Conservation (phyloP, 192 early-diverging fungal species). For the Backusella tarrabulga region DNA sequence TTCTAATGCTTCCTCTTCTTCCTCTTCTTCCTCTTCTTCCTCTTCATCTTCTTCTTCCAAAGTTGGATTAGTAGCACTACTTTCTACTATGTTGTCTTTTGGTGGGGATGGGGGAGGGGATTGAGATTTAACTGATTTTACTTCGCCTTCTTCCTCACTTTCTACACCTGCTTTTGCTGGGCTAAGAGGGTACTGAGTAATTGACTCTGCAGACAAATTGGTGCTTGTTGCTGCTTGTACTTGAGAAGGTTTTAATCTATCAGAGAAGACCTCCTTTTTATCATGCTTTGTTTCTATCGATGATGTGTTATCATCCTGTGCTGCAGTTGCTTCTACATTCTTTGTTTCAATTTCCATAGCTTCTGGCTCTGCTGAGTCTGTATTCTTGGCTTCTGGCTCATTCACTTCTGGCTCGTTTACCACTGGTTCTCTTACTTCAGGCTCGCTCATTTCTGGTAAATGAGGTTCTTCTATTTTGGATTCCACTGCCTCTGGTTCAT, state of each 20-base stretch:
- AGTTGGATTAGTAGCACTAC: not conserved
- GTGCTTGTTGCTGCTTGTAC: not conserved
- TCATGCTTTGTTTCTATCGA: not conserved
- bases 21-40: conserved; percentile 7
- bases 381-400: not conserved
- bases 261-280: not conserved
- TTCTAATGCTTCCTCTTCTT: conserved; percentile 24
- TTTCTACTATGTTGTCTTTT: not conserved
- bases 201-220: not conserved
- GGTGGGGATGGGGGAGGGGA: conserved; percentile 9
- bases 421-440: not conserved
- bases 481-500: not conserved
- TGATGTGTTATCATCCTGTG: not conserved
- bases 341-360: not conserved
- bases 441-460: not conserved
- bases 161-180: conserved; percentile 10
- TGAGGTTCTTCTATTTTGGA: not conserved
- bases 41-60: not conserved
- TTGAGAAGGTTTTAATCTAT: not conserved
- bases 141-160: conserved; percentile 32
- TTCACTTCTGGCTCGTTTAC: not conserved
- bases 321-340: not conserved
- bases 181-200: not conserved
- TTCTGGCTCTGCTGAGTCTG: not conserved
- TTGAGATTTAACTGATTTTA: conserved; percentile 9